Evolutionary conservation across 495 filamentous ascomycete species (phyloP).

Genomic region (Echria macrotheca): DNA sequence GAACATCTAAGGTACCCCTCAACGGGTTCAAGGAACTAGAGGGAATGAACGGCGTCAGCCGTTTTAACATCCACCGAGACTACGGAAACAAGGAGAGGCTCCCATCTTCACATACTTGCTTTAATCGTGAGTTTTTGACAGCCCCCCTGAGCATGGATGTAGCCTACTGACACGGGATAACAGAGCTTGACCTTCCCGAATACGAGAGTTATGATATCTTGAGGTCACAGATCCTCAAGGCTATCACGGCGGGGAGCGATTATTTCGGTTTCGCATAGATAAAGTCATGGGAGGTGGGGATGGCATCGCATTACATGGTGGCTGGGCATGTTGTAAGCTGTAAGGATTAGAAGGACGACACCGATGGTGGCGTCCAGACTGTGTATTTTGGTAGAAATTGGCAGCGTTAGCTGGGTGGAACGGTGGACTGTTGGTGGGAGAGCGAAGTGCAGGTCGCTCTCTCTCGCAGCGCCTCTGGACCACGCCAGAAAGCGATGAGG

Average conservation of each 20-base stretch:
- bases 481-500: neutral
- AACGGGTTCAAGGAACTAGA: slow-evolving; percentile 99
- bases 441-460: slow-evolving; percentile 21
- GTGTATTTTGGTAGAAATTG: too few relatives aligned
- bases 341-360: neutral
- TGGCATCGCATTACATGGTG: slow-evolving; percentile 15
- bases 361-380: neutral
- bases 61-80: slow-evolving; percentile 98
- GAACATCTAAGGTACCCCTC: slow-evolving; percentile 95
- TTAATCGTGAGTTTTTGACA: slow-evolving; percentile 78
- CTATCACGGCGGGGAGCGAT: slow-evolving; percentile 91
- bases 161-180: slow-evolving; percentile 21
- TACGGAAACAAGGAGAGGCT: slow-evolving; percentile 97
- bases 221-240: slow-evolving; percentile 80
- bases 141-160: slow-evolving; percentile 15
- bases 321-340: too few relatives aligned
- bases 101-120: slow-evolving; percentile 95
- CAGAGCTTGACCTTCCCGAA: slow-evolving; percentile 97
- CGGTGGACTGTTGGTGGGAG: too few relatives aligned
- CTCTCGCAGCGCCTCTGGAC: neutral
- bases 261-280: slow-evolving; percentile 95
- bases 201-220: slow-evolving; percentile 95
- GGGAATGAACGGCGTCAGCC: slow-evolving; percentile 97
- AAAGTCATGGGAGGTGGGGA: neutral
- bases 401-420: too few relatives aligned